Evolutionary conservation across 2,329 filamentous ascomycete genomes (phyloP), one percentile per base, ranked within the genome.

Genomic region (Ascosphaera pollenicola): DNA sequence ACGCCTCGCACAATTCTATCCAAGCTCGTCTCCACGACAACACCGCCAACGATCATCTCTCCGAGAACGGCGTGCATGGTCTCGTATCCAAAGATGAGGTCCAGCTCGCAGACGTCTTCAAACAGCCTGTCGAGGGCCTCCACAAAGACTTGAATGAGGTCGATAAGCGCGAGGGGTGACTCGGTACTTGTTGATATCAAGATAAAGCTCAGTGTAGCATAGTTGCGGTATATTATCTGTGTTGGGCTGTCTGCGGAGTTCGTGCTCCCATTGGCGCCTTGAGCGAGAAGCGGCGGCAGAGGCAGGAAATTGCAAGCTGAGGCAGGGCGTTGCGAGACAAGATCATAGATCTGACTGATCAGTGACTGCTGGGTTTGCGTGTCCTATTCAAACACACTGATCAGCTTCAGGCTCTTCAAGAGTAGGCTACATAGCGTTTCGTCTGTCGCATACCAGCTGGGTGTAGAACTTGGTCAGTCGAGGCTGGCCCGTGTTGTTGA

Each of bases 1-100:
- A 95, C 87, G 1, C 82, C 85, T 26, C 81, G 70, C 3, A 94
- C 80, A 40, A 95, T 89, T 55, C 76, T 76, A 42, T 93, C 84
- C 44, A 92, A 60, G 49, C 78, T 82, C 24, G 87, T 94, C 63
- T 95, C 87, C 17, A 95, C 75, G 13, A 95, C 87, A 11, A 94
- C 83, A 1, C 87, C 87, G 11, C 87, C 87, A 13, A 93, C 81
- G 41, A 95, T 79, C 82, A 95, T 92, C 65, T 95, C 87, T 42
- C 75, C 76, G 8, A 95, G 64, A 13, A 84, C 75, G 7, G 87
- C 80, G 63, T 98, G 89, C 51, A 98, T 66, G 13, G 84, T 91
- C 68, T 98, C 89, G 50, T 93, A 98, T 56, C 95, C 95, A 65
- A 98, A 98, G 57, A 98, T 98, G 48, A 98, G 69, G 58, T 98